Percentiles rank a stretch among this genome's conserved stretches.
These are phyloP conservation scores for Alternaria viburni DNA, from an alignment of 2,329 filamentous ascomycete species.

Conservation along the genomic window DNA sequence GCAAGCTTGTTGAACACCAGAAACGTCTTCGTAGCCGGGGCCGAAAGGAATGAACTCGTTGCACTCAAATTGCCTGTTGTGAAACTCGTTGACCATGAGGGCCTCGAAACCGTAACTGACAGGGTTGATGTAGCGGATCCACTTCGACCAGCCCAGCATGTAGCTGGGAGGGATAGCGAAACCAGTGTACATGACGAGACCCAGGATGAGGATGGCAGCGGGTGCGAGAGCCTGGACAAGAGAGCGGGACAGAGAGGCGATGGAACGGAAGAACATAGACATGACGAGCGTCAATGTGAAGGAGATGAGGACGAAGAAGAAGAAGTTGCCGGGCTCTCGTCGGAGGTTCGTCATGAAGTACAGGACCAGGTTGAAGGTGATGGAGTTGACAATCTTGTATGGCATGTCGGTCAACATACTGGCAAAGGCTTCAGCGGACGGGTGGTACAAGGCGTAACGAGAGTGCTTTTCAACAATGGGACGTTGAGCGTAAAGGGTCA, in stretches of 20 bases:
- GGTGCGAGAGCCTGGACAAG: constrained; percentile 64
- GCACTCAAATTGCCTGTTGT: constrained; percentile 65
- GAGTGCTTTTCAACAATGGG: constrained; percentile 91
- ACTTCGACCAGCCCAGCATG: constrained; percentile 81
- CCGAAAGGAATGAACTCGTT: constrained; percentile 52
- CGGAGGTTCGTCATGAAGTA: constrained; percentile 90
- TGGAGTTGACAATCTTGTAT: constrained; percentile 76
- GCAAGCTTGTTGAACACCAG: constrained; percentile 47
- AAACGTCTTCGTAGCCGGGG: constrained; percentile 45
- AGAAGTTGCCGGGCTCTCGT: constrained; percentile 76
- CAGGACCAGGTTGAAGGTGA: constrained; percentile 78
- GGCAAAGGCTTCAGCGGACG: constrained; percentile 83
- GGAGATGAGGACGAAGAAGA: constrained; percentile 81
- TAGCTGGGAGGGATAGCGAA: constrained; percentile 65
- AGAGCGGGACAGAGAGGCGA: constrained; percentile 77
- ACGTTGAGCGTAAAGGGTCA: constrained; percentile 85
- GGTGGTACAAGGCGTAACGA: constrained; percentile 87
- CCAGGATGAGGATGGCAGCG: constrained; percentile 65
- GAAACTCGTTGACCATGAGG: constrained; percentile 84
- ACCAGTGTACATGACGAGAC: constrained; percentile 71
- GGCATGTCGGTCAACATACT: constrained; percentile 89
- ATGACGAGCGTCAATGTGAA: constrained; percentile 77
- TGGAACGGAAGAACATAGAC: constrained; percentile 86
- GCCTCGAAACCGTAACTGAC: constrained; percentile 81
- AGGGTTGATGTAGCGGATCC: constrained; percentile 83